Evolutionary conservation across 129 eudicot species (phyloP).

Genomic region (Flaveria sonorensis): DNA sequence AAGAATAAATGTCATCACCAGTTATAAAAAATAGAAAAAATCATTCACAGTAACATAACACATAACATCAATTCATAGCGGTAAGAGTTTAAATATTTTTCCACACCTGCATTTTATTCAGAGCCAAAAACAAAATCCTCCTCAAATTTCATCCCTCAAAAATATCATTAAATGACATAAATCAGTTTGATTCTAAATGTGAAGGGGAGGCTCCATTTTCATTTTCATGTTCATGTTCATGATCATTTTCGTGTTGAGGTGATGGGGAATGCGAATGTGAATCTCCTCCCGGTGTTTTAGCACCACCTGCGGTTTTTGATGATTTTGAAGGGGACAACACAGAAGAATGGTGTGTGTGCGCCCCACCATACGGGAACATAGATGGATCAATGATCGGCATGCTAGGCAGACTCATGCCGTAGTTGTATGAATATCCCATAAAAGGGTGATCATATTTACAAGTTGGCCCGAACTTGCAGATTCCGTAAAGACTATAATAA

Average conservation of each 20-base stretch:
- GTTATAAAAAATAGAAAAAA: not conserved
- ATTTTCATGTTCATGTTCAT: constrained; percentile 20
- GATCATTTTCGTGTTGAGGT: not conserved
- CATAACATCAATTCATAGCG: constrained; percentile 19
- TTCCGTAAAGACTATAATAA: constrained; percentile 60
- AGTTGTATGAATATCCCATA: constrained; percentile 53
- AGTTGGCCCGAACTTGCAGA: constrained; percentile 82
- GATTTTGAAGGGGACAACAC: constrained; percentile 55
- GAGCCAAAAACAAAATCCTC: constrained; percentile 38
- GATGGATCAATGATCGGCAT: constrained; percentile 41
- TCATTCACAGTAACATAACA: constrained; percentile 15
- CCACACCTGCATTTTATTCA: constrained; percentile 50
- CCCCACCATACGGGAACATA: constrained; percentile 38
- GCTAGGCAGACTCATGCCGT: constrained; percentile 45
- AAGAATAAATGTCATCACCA: constrained; percentile 13
- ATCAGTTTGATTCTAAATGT: constrained; percentile 43
- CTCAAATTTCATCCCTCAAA: constrained; percentile 11
- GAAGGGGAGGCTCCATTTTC: constrained; percentile 40
- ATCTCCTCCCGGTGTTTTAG: constrained; percentile 37
- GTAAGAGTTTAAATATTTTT: constrained; percentile 21
- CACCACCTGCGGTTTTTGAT: constrained; percentile 40
- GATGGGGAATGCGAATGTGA: constrained; percentile 33
- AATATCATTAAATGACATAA: constrained; percentile 25
- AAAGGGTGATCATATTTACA: constrained; percentile 86
- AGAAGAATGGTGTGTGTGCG: constrained; percentile 28